phyloP scores from a whole-genome alignment of 2,329 filamentous ascomycete genomes.

The Thelonectria olida region DNA sequence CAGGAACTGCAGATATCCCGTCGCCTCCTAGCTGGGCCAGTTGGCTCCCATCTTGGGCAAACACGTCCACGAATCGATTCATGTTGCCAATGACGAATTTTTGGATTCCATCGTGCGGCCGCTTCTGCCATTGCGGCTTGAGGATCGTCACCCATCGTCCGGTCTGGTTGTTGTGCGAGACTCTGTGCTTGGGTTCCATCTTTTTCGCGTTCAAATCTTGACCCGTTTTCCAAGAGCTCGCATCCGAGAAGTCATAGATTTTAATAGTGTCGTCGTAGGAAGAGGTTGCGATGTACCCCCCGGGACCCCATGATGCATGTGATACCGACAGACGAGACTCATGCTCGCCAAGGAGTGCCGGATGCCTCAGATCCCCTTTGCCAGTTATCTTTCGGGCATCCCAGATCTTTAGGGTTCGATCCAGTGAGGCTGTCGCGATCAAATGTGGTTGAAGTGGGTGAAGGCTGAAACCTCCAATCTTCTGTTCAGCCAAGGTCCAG shows the following conservation, averaged over 20 bases:
- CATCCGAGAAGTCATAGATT: slow-evolving; percentile 80
- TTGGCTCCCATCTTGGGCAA: slow-evolving; percentile 82
- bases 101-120: slow-evolving; percentile 80
- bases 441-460: slow-evolving; percentile 84
- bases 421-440: slow-evolving; percentile 87
- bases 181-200: slow-evolving; percentile 74
- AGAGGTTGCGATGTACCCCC: slow-evolving; percentile 87
- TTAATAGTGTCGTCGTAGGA: slow-evolving; percentile 97
- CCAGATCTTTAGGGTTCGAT: slow-evolving; percentile 92
- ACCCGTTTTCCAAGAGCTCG: slow-evolving; percentile 66
- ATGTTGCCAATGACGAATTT: slow-evolving; percentile 96
- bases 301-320: slow-evolving; percentile 88
- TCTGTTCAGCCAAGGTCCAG: slow-evolving; percentile 86
- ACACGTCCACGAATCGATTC: slow-evolving; percentile 96
- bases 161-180: slow-evolving; percentile 94
- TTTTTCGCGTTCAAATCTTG: slow-evolving; percentile 66
- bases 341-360: slow-evolving; percentile 82
- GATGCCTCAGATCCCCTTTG: slow-evolving; percentile 67
- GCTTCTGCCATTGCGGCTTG: slow-evolving; percentile 88
- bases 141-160: slow-evolving; percentile 89
- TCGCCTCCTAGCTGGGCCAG: slow-evolving; percentile 88
- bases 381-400: slow-evolving; percentile 83
- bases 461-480: slow-evolving; percentile 92
- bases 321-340: slow-evolving; percentile 85
- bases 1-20: slow-evolving; percentile 92